Evolutionary conservation across 2,329 filamentous ascomycete species (phyloP), one percentile per base, ranked within the genome.

Genomic region (Ophiostoma novo-ulmi): DNA sequence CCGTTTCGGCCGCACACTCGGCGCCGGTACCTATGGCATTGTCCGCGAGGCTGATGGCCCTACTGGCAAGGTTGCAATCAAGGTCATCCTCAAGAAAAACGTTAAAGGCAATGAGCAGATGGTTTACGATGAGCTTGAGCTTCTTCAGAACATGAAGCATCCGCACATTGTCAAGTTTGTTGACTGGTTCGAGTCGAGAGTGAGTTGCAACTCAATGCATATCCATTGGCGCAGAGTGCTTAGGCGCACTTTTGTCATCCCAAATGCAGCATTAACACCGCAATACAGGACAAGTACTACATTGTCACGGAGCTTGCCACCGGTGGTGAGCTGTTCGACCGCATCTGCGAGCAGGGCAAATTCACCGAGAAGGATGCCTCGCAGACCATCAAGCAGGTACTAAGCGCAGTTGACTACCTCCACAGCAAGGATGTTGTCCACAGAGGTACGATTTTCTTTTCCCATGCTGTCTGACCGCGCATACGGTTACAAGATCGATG

Each of bases 81-180:
- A 99, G 86, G 98, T 99, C 80, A 99, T 99, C 80, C 84, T 98
- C 78, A 99, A 99, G 87, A 97, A 97, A 85, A 98, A 97, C 81
- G 94, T 99, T 79, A 96, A 94, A 80, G 94, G 94, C 74, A 98
- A 98, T 77, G 95, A 99, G 84, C 89, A 91, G 80, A 99, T 99
- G 95, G 95, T 99, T 58, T 95, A 97, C 80, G 95, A 99, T 80
- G 95, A 99, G 83, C 85, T 99, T 76, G 87, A 93, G 75, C 93
- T 99, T 88, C 86, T 99, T 74, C 93, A 97, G 82, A 88, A 88
- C 72, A 88, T 99, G 78, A 87, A 93, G 78, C 95, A 99, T 80
- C 91, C 93, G 69, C 93, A 98, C 81, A 99, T 99, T 79, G 95
- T 99, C 82, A 90, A 90, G 76, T 99, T 99, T 78, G 91, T 95